Percentiles rank a stretch among this genome's conserved stretches.
Conservation (phyloP, 768 basidiomycete genomes). For the Dioszegia aurantiaca region DNA sequence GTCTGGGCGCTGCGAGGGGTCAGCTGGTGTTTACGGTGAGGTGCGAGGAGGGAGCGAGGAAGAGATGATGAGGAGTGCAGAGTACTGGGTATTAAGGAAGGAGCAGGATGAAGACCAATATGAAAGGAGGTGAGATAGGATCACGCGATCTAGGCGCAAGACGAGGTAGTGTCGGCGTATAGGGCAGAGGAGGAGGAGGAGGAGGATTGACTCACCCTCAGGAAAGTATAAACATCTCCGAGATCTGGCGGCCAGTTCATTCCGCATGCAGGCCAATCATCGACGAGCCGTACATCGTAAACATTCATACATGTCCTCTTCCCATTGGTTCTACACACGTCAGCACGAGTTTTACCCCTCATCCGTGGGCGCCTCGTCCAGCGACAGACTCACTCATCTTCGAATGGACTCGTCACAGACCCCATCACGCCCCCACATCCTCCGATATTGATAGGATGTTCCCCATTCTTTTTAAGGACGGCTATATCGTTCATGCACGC, state of each 20-base stretch:
- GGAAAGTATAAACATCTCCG: conserved; percentile 67
- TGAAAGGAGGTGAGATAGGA: too few species aligned
- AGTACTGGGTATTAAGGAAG: not conserved
- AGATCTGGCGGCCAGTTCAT: conserved; percentile 98
- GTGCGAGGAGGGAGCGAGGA: not conserved
- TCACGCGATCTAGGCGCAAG: too few species aligned
- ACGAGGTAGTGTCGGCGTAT: too few species aligned
- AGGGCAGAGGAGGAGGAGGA: not conserved
- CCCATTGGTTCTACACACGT: conserved; percentile 63
- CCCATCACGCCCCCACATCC: conserved; percentile 64
- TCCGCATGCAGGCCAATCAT: conserved; percentile 80
- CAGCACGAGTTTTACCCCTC: not conserved
- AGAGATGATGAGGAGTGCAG: not conserved
- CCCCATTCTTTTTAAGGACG: conserved; percentile 23
- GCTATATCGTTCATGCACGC: conserved; percentile 59
- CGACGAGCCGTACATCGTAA: conserved; percentile 89
- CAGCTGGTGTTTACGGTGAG: not conserved
- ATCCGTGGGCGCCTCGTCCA: not conserved
- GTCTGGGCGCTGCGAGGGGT: conserved; percentile 64
- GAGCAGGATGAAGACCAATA: not conserved
- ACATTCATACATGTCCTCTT: conserved; percentile 80
- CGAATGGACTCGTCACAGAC: conserved; percentile 51
- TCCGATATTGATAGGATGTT: conserved; percentile 56
- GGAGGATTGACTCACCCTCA: conserved; percentile 62
- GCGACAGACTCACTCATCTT: conserved; percentile 50